Conservation (phyloP, 768 basidiomycete species). For the Lentinula aciculospora region DNA sequence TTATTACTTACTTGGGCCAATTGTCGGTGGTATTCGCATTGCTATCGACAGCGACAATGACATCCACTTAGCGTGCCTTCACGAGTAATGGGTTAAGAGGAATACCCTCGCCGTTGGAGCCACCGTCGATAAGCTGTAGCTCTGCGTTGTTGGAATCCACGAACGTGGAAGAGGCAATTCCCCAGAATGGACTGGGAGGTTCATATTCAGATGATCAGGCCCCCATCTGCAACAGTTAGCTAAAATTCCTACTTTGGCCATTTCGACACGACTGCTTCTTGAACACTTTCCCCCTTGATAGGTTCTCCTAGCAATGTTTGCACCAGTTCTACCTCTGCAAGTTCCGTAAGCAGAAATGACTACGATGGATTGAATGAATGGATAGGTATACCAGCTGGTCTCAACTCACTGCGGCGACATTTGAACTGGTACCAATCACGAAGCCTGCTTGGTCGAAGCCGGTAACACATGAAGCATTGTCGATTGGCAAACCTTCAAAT, state of each 20-base stretch:
- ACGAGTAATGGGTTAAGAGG: constrained; percentile 71
- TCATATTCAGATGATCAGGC: constrained; percentile 5
- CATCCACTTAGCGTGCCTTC: constrained; percentile 61
- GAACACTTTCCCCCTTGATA: constrained; percentile 40
- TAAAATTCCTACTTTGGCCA: constrained; percentile 48
- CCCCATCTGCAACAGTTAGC: not conserved
- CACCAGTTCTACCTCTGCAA: constrained; percentile 43
- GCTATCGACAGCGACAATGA: constrained; percentile 71
- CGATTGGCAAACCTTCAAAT: constrained; percentile 47
- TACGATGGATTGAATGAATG: constrained; percentile 9
- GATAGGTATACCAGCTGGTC: not conserved
- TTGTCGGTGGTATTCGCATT: constrained; percentile 48
- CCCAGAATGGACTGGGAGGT: constrained; percentile 40
- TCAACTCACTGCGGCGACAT: constrained; percentile 51
- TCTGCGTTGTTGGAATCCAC: constrained; percentile 45
- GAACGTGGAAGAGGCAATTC: constrained; percentile 36
- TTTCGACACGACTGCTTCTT: constrained; percentile 54
- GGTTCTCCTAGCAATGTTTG: constrained; percentile 29
- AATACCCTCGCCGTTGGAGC: constrained; percentile 63
- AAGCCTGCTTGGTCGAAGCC: constrained; percentile 75
- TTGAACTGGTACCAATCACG: constrained; percentile 71
- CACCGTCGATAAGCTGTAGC: constrained; percentile 67
- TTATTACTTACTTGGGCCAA: constrained; percentile 76
- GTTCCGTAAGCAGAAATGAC: constrained; percentile 28
- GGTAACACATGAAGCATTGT: constrained; percentile 56